Base-by-base conservation (phyloP, 306 rosid genomes). In the Chamaecrista fasciculata region DNA sequence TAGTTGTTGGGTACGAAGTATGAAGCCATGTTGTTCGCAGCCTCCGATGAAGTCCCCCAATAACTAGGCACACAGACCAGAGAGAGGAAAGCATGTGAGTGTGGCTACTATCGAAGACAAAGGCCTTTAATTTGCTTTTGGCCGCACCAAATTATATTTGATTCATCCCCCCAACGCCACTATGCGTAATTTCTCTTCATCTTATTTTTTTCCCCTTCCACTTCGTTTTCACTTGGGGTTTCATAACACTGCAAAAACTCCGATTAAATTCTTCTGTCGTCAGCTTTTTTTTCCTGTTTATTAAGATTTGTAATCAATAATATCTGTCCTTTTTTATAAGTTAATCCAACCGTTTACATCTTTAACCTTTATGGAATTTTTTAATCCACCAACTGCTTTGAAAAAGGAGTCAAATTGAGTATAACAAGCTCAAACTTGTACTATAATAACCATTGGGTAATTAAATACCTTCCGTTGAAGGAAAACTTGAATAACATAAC, bases 71-170 rank as follows among this genome's bases (percentile, higher is more conserved):
- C 49, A 68, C 36, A 34, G 67, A 70, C 51, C 62, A 57, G 76
- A 62, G 62, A 12, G 23, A 46, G 59, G 31, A 26, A 62, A 62
- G 77, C 91, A 89, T 86, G 92, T 83, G 90, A 75, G 69, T 24
- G 3, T 48, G 70, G 75, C 29, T 43, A 71, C 5, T 82, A 76
- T 80, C 81, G 80, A 83, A 75, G 74, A 60, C 73, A 76, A 74
- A 78, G 75, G 63, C 64, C 72, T 36, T n/a, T n/a, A n/a, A n/a
- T n/a, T n/a, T 66, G 79, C 83, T 82, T 80, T 84, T 71, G 82
- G 79, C 74, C 89, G 57, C 69, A 84, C 74, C 74, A 79, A 77
- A 75, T 57, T 67, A 55, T 59, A 60, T 46, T 55, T 34, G 44
- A 66, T 72, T 65, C 67, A 53, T 76, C 23, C 48, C 29, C 16